Conservation (phyloP, 352 stramenopile genomes). For the Phytophthora litchii region DNA sequence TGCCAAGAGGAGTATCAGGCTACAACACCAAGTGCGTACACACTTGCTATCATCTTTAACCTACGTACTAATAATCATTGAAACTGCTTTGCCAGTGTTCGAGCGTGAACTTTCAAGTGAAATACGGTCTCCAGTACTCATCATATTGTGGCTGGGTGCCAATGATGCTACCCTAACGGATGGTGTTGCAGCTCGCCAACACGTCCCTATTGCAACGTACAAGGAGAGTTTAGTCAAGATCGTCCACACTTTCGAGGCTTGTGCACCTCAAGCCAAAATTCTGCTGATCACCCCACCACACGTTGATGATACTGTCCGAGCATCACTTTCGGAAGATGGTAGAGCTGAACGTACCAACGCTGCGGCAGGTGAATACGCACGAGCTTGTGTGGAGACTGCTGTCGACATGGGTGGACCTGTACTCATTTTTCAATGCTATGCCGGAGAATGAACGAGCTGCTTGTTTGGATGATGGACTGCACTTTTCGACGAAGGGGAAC, state of each 20-base stretch:
- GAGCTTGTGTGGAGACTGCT: background rate
- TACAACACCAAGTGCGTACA: conserved; percentile 55
- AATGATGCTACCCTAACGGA: background rate
- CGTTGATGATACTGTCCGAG: background rate
- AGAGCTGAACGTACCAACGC: background rate
- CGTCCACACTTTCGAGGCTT: background rate
- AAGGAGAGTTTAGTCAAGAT: background rate
- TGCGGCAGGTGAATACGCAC: background rate
- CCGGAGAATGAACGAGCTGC: background rate
- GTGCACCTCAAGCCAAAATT: background rate
- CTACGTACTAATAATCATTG: conserved; percentile 33
- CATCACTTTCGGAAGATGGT: background rate
- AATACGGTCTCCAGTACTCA: background rate
- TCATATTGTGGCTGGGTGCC: background rate
- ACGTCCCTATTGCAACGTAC: background rate
- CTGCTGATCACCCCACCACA: background rate
- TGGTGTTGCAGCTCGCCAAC: background rate
- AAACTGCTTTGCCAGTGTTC: conserved; percentile 44
- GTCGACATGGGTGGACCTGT: background rate
- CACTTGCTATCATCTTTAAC: background rate
- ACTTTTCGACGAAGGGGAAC: background rate
- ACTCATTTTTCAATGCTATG: background rate
- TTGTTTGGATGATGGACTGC: background rate
- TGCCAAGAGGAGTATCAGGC: conserved; percentile 51
- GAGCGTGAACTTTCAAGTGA: conserved; percentile 41